Base-by-base conservation (phyloP, 768 basidiomycete genomes). In the Auriscalpium orientale region DNA sequence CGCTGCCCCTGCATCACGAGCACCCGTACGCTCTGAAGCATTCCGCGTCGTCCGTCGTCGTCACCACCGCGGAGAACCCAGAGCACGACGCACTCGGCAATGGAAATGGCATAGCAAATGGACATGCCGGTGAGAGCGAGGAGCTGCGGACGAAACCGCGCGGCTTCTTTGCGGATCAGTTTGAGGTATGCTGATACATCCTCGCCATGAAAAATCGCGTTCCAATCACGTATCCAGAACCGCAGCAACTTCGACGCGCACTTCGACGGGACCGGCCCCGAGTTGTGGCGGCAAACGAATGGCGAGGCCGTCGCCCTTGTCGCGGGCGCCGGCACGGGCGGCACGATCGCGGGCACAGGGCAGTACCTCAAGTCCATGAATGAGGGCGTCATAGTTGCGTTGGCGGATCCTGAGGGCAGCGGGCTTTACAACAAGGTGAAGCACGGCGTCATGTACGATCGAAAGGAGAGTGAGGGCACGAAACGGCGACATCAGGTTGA, bases 151-250 rank as follows among this genome's bases (percentile, higher is more conserved):
- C 64, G 50, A 77, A 78, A 63, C 87, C 89, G 3, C 75, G 89
- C 59, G 95, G 94, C 0, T 89, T 87, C 72, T 99, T 98, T 64
- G 92, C 93, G 4, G 93, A 99, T 67, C 97, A 99, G 70, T 98
- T 99, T 56, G 95, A 98, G 70, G 82, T 81, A 43, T 36, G 56
- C 12, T 28, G 28, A 16, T 12, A 46, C 22, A 16, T 45, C 6
- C 36, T 38, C 28, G n/a, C 21, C 46, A 34, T 20, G 8, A 15
- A 43, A 38, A 9, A 16, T 15, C 13, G 22, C n/a, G 7, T 5
- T 21, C 12, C 13, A 8, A 18, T 36, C 34, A 48, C 20, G 6
- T 20, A 13, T 16, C 12, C 52, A 91, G 87, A 98, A 95, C 68
- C 80, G 76, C 63, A 91, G 89, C 65, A 98, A 99, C 64, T 92